Evolutionary conservation across 2,329 filamentous ascomycete species (phyloP), one percentile per base, ranked within the genome.

Genomic region (Venturiaceae sp.): DNA sequence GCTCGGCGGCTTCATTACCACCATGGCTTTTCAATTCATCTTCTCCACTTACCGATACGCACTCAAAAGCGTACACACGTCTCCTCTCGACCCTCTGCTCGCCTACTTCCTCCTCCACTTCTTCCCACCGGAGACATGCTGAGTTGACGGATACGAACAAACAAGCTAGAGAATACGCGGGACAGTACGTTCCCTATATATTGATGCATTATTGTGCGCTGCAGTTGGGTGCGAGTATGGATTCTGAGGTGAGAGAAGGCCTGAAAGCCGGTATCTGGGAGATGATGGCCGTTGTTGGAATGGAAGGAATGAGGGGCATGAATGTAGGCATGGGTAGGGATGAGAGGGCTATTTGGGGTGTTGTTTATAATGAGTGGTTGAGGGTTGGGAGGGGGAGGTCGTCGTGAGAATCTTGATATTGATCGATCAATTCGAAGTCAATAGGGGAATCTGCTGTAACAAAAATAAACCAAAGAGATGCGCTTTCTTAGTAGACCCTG

Each of bases 41-140:
- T 9, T 23, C 55, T 37, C 62, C 63, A 5, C 71, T 77, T 30
- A 67, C 69, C 9, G 64, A 72, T 16, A 69, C 72, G 19, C 78
- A 80, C 59, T 79, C 78, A 2, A 68, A 72, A 1, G 72, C 77
- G 41, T 82, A 79, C 63, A 75, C 80, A 1, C 77, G 81, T 9
- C 70, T 85, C 8, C 74, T 86, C 23, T 78, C 78, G n/a, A 78
- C 80, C 0, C 76, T 86, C 55, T 83, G 81, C 71, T 81, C 83
- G 57, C 83, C 83, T 0, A 82, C 83, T 0, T 77, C 81, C 50
- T 81, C 80, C 0, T 77, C 80, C 1, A 78, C 63, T 60, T 33
- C 59, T 58, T 61, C 54, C 60, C 60, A 60, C 32, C 62, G 63
- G 52, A 68, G 66, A 13, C 62, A 64, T 6, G 34, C 52, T 14